Conservation (phyloP, 257 asterid genomes). For the Jasminum sambac region DNA sequence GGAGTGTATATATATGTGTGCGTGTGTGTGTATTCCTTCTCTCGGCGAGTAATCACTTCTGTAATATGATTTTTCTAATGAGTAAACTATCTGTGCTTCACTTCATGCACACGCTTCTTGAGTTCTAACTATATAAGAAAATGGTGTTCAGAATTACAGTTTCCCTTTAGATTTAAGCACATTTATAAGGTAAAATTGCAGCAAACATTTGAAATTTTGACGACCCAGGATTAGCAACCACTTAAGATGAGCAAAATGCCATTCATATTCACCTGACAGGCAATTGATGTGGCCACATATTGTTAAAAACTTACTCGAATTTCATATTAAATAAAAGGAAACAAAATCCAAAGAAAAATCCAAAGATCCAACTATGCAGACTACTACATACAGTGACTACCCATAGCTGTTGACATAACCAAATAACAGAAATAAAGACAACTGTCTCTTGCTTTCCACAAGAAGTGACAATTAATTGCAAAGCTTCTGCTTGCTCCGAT, state of each 20-base stretch:
- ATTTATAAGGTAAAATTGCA: neutral
- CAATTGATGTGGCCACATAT: no score
- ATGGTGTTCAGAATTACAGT: neutral
- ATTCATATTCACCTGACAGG: no score
- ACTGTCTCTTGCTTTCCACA: neutral
- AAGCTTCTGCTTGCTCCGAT: neutral
- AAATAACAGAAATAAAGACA: conserved; percentile 1
- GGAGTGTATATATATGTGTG: neutral
- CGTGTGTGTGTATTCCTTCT: no score
- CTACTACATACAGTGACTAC: no score
- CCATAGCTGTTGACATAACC: neutral
- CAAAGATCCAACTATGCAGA: no score
- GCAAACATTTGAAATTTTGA: neutral
- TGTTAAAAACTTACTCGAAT: no score
- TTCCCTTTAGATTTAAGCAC: neutral
- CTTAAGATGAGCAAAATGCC: neutral
- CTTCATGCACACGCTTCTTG: neutral
- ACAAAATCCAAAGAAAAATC: no score
- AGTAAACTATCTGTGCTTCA: neutral
- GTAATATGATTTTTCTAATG: neutral
- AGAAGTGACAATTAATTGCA: neutral
- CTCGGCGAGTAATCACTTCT: neutral
- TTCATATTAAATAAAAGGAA: no score
- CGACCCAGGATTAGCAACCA: neutral
- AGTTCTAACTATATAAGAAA: neutral